Conservation (phyloP, 306 rosid species). For the Senna tora region DNA sequence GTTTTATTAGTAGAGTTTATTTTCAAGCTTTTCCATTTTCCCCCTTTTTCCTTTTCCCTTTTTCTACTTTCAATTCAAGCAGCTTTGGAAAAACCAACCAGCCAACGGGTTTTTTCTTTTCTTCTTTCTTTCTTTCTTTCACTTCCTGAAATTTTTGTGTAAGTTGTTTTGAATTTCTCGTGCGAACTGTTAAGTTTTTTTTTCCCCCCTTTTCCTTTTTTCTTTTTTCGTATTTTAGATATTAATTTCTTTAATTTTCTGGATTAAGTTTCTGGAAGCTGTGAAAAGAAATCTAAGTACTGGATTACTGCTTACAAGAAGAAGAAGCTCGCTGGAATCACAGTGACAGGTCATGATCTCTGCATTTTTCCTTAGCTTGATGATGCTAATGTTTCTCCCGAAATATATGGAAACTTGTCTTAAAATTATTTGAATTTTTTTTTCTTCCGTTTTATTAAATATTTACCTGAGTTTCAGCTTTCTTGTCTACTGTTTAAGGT, state of each 20-base stretch:
- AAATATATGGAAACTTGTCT: conserved; percentile 23
- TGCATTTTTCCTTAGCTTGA: conserved; percentile 47
- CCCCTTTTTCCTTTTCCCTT: conserved; percentile 1
- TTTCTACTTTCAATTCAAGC: conserved; percentile 60
- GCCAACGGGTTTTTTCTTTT: conserved; percentile 47
- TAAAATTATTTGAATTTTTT: background rate
- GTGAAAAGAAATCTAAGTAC: conserved; percentile 43
- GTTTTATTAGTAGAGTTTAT: background rate
- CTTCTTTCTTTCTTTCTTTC: conserved; percentile 46
- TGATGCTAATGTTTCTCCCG: conserved; percentile 35
- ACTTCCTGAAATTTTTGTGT: conserved; percentile 45
- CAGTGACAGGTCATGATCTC: conserved; percentile 59
- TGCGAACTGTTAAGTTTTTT: conserved; percentile 34
- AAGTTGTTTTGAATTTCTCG: conserved; percentile 56
- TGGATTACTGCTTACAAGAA: conserved; percentile 48
- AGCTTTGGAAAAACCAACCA: conserved; percentile 56
- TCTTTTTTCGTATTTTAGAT: background rate
- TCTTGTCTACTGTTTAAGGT: conserved; percentile 41
- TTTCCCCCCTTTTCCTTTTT: background rate
- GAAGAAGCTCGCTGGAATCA: conserved; percentile 58
- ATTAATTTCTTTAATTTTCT: conserved; percentile 37
- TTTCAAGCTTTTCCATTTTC: conserved; percentile 20
- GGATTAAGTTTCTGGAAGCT: conserved; percentile 28
- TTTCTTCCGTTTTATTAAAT: conserved; percentile 29
- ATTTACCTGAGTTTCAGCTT: conserved; percentile 37